Conservation (phyloP, 352 stramenopile genomes). For the Aphanomyces invadans region DNA sequence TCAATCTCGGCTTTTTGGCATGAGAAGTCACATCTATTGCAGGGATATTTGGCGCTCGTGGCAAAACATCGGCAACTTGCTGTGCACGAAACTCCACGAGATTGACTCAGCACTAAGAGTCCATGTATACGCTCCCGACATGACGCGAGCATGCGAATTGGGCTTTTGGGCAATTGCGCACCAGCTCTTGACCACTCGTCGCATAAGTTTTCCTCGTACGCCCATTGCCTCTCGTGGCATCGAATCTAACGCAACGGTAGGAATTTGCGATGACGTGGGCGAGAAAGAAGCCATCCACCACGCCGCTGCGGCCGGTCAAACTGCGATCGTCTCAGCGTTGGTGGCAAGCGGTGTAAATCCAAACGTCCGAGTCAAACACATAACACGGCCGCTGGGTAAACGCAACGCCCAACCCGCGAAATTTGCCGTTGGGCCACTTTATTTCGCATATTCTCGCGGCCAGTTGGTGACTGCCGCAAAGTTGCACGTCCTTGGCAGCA, state of each 20-base stretch:
- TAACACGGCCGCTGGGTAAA: not conserved
- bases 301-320: slow-evolving; percentile 17
- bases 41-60: slow-evolving; percentile 9
- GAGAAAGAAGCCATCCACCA: slow-evolving; percentile 13
- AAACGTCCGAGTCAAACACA: slow-evolving; percentile 4
- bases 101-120: slow-evolving; percentile 10
- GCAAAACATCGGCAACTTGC: slow-evolving; percentile 5
- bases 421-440: slow-evolving; percentile 6
- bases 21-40: not conserved
- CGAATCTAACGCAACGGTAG: not conserved
- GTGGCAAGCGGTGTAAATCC: slow-evolving; percentile 5
- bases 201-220: slow-evolving; percentile 17
- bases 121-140: slow-evolving; percentile 10
- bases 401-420: not conserved
- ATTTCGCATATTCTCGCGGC: slow-evolving; percentile 11
- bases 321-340: not conserved
- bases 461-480: slow-evolving; percentile 15
- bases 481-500: slow-evolving; percentile 7
- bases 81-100: slow-evolving; percentile 1
- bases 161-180: slow-evolving; percentile 13
- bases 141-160: not conserved
- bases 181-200: not conserved
- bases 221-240: not conserved
- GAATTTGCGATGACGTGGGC: not conserved
- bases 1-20: not conserved